These are phyloP conservation scores for Fraxinus sp. DNA, from an alignment of 305 asterid species.

Conservation along the genomic window DNA sequence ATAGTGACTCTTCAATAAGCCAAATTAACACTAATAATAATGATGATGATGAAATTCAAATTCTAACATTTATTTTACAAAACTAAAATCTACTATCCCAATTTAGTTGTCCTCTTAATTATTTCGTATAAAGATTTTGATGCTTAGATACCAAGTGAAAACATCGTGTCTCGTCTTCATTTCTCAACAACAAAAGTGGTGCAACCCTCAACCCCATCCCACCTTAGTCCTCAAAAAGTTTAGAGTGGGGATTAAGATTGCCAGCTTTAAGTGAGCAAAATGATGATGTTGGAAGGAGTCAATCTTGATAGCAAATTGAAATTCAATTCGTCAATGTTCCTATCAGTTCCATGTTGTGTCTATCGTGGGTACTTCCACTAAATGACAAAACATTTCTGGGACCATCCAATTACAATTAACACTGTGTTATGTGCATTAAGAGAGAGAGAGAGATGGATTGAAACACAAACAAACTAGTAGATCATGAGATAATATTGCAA, in stretches of 20 bases:
- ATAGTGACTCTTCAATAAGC: background rate
- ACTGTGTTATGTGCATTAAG: background rate
- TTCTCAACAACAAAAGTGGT: background rate
- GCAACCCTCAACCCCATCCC: background rate
- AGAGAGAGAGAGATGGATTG: too few species aligned
- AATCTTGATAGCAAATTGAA: background rate
- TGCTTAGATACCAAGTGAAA: too few species aligned
- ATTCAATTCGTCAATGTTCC: background rate
- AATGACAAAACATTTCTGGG: conserved; percentile 15
- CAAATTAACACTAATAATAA: too few species aligned
- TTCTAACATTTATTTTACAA: background rate
- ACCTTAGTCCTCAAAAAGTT: background rate
- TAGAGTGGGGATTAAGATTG: background rate
- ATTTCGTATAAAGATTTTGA: too few species aligned
- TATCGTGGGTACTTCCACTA: background rate
- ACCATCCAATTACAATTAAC: conserved; percentile 8
- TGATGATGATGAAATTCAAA: too few species aligned
- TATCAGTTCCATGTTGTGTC: conserved; percentile 17
- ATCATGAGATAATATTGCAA: background rate
- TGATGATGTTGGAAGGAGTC: conserved; percentile 8
- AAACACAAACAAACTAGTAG: background rate
- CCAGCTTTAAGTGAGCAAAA: background rate
- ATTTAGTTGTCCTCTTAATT: too few species aligned
- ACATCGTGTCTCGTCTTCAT: too few species aligned
- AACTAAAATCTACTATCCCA: too few species aligned